These are phyloP conservation scores for Micromonas commoda DNA, from an alignment of 139 green algal species.

Conservation along the genomic window DNA sequence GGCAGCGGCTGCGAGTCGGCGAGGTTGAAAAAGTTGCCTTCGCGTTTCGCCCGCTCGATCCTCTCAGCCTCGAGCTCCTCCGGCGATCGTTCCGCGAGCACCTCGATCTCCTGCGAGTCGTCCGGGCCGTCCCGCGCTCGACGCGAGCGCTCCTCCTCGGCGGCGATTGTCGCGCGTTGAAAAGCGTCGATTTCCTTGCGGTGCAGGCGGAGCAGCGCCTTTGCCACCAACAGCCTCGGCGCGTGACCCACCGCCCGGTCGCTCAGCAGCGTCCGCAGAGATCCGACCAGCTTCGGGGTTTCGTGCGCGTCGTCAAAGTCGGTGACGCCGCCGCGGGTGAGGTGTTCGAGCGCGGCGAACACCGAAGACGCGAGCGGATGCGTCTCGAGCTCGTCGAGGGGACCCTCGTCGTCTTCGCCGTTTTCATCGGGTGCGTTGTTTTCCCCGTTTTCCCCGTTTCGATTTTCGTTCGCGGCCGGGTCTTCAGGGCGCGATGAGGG, in stretches of 20 bases:
- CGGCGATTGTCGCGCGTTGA: not conserved
- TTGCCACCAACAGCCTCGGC: not conserved
- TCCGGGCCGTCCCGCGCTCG: not conserved
- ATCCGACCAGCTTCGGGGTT: too few species aligned
- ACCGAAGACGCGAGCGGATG: not conserved
- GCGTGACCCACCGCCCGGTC: not conserved
- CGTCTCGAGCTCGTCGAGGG: not conserved
- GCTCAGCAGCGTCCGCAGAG: not conserved
- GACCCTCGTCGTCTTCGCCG: not conserved
- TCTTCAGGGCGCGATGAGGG: not conserved
- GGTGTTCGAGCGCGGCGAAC: not conserved
- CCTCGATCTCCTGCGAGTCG: not conserved
- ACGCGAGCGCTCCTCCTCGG: not conserved
- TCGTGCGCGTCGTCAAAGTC: not conserved
- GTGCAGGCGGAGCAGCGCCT: not conserved
- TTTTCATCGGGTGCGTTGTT: not conserved
- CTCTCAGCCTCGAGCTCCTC: not conserved
- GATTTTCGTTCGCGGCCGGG: not conserved
- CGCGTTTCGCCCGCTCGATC: not conserved
- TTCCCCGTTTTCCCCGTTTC: not conserved
- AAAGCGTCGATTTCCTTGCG: not conserved
- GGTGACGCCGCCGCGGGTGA: not conserved
- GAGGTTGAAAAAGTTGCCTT: not conserved
- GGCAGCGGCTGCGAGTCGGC: not conserved
- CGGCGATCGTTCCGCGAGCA: not conserved